Percentiles rank a stretch among this genome's conserved stretches.
phyloP scores from a whole-genome alignment of 129 eudicot genomes.

The Apium graveolens region DNA sequence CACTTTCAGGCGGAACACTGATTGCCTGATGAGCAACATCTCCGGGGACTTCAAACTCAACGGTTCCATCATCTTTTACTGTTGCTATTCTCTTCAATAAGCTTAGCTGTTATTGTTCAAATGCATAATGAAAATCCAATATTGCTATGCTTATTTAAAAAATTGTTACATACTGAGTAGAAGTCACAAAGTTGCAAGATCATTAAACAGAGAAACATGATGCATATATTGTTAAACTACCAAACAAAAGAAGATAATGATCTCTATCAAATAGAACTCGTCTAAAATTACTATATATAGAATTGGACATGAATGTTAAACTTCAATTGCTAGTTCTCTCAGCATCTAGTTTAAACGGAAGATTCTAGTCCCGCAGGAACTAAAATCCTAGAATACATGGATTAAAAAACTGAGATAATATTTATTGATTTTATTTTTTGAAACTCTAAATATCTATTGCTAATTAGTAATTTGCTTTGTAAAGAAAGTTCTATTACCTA shows the following conservation, averaged over 20 bases:
- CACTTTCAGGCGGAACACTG: slow-evolving; percentile 32
- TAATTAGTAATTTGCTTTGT: no score
- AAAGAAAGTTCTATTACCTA: no score
- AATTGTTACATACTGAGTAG: background rate
- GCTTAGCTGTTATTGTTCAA: slow-evolving; percentile 78
- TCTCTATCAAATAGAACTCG: background rate
- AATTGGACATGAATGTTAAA: background rate
- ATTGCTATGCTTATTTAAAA: background rate
- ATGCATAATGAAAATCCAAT: slow-evolving; percentile 24
- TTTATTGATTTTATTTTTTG: no score
- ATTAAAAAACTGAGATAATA: no score
- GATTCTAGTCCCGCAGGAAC: no score
- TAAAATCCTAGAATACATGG: no score
- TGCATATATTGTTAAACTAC: background rate
- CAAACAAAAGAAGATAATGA: background rate
- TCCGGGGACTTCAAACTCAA: slow-evolving; percentile 84
- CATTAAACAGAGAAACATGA: background rate
- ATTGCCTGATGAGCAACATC: slow-evolving; percentile 55
- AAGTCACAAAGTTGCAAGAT: background rate
- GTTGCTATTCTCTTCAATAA: slow-evolving; percentile 98
- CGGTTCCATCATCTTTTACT: slow-evolving; percentile 88
- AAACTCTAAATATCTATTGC: no score
- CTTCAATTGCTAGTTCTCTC: background rate
- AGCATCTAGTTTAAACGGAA: background rate
- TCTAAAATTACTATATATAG: background rate